Evolutionary conservation across 768 basidiomycete genomes (phyloP).

Genomic region (Rhodotorula sphaerocarpa): DNA sequence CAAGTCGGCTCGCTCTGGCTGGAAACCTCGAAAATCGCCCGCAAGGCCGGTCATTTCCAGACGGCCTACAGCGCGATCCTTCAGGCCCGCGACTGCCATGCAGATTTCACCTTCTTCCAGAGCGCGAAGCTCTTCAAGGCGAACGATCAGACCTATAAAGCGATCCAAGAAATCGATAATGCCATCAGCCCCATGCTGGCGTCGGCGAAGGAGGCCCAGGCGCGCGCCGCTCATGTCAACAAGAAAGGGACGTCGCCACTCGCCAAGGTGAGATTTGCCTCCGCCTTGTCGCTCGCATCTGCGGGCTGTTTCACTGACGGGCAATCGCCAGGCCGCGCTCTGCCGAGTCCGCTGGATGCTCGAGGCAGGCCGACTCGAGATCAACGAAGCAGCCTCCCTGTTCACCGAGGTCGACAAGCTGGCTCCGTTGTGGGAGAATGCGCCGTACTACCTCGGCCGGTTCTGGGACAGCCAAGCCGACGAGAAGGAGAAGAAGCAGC

Average conservation of each 20-base stretch:
- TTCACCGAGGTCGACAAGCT: constrained; percentile 44
- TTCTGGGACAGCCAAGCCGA: constrained; percentile 58
- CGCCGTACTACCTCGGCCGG: constrained; percentile 73
- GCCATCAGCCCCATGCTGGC: constrained; percentile 42
- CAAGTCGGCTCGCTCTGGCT: constrained; percentile 77
- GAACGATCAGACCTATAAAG: constrained; percentile 69
- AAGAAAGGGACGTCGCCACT: constrained; percentile 44
- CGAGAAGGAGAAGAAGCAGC: constrained; percentile 3
- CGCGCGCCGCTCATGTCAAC: constrained; percentile 7
- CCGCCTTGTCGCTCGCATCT: neutral
- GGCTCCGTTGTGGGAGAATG: constrained; percentile 66
- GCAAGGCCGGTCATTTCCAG: constrained; percentile 90
- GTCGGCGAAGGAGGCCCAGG: neutral
- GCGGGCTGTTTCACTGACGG: constrained; percentile 5
- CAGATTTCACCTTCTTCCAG: constrained; percentile 74
- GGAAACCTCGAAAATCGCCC: constrained; percentile 84
- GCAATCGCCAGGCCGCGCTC: constrained; percentile 46
- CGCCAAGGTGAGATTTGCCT: constrained; percentile 62
- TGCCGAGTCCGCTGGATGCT: constrained; percentile 86
- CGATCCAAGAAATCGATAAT: constrained; percentile 78
- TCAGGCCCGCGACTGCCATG: constrained; percentile 65
- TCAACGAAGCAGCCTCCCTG: constrained; percentile 54
- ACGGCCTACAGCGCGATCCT: constrained; percentile 93
- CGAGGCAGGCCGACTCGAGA: constrained; percentile 73
- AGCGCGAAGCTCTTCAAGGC: constrained; percentile 77